Base-by-base conservation (phyloP, 352 stramenopile genomes). In the Elongisporangium anandrum region DNA sequence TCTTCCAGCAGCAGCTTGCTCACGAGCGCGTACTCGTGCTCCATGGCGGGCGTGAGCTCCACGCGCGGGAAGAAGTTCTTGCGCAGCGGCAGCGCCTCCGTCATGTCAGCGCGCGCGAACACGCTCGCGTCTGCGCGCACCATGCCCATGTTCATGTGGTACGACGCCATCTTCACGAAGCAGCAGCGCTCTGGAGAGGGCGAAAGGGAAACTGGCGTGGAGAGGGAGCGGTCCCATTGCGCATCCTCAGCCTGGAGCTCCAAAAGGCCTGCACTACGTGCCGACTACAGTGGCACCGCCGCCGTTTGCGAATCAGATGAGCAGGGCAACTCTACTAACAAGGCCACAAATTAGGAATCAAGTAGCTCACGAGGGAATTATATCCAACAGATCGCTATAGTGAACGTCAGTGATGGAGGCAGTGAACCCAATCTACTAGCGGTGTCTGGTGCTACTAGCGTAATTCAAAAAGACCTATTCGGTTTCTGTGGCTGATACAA, bases 41-140 rank as follows among this genome's bases (percentile, higher is more conserved):
- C 56, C 29, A 74, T 61, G 13, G 62, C 59, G 8, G 56, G 20
- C 10, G 70, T 75, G 62, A 88, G 68, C 3, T 57, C 63, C 8
- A 85, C 52, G 2, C 69, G 71, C 10, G 64, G 57, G 54, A 90
- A 90, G 64, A 74, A 72, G 50, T 77, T 63, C 54, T 68, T 59
- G 21, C 67, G 70, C 26, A 90, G 75, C 55, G 81, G 81, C n/a
- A 90, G 65, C 13, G 64, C 29, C 29, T 64, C 47, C 48, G 56
- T 66, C n/a, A 57, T 41, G 50, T 65, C 59, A 3, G 61, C 58
- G 60, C 64, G 59, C 41, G 73, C 57, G 52, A 81, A 74, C 53
- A 73, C 58, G 8, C 73, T 64, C 23, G 69, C 60, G 9, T 74
- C 67, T 7, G 64, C 64, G 41, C 64, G 67, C 29, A 41, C 29